These are phyloP conservation scores for Neophaeococcomyces mojaviensis DNA, from an alignment of 2,329 filamentous ascomycete species.

Conservation along the genomic window DNA sequence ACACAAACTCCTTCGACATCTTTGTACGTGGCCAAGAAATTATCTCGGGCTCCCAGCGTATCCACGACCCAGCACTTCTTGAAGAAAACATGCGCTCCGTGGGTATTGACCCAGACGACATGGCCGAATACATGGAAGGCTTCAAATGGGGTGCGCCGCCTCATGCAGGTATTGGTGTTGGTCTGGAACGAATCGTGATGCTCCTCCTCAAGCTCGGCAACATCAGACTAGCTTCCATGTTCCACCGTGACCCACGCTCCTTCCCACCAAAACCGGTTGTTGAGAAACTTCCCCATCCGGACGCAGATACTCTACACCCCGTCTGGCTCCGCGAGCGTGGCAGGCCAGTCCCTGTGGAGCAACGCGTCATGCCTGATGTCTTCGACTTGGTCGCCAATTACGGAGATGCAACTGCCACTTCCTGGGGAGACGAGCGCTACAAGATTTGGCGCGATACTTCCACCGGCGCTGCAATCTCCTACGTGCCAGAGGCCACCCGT, in stretches of 20 bases:
- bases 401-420: constrained; percentile 87
- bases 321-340: constrained; percentile 47
- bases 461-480: constrained; percentile 79
- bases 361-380: constrained; percentile 59
- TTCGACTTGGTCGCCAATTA: constrained; percentile 92
- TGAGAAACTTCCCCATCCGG: constrained; percentile 69
- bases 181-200: constrained; percentile 81
- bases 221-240: constrained; percentile 79
- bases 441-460: constrained; percentile 73
- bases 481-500: constrained; percentile 67
- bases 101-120: constrained; percentile 69
- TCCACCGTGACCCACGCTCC: constrained; percentile 81
- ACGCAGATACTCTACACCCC: constrained; percentile 72
- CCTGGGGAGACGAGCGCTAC: constrained; percentile 85
- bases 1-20: constrained; percentile 91
- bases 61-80: constrained; percentile 70
- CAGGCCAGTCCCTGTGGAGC: constrained; percentile 36
- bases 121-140: constrained; percentile 83
- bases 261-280: constrained; percentile 61
- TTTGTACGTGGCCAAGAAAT: constrained; percentile 92
- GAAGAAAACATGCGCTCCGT: constrained; percentile 66
- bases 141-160: constrained; percentile 86
- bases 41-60: constrained; percentile 84
- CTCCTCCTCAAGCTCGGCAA: constrained; percentile 80
- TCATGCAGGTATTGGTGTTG: constrained; percentile 83